A percentile compares a stretch with the other conserved stretches of the same genome.
Conservation (phyloP, 192 early-diverging fungal genomes). For the Phlyctochytrium arcticum region DNA sequence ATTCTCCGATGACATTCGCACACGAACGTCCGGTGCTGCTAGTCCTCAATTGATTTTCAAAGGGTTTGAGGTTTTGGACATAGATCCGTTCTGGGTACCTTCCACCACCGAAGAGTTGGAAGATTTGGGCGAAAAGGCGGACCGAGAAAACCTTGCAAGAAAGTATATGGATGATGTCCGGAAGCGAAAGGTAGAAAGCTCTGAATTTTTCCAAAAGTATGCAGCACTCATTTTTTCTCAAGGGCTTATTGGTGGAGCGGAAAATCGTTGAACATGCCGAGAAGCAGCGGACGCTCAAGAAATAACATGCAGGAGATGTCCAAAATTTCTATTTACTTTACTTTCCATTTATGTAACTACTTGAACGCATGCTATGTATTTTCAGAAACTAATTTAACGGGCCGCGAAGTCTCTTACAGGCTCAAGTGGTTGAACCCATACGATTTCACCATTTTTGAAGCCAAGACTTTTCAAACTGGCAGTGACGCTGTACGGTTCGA, state of each 20-base stretch:
- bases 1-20: constrained; percentile 97
- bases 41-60: constrained; percentile 92
- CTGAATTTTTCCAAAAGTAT: not conserved
- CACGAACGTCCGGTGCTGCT: constrained; percentile 91
- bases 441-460: constrained; percentile 21
- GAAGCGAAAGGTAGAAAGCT: constrained; percentile 69
- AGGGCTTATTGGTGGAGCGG: constrained; percentile 85
- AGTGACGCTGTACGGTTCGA: constrained; percentile 30
- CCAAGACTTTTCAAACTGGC: constrained; percentile 38
- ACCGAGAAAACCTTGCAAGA: constrained; percentile 90
- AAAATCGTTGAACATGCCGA: constrained; percentile 86
- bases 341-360: no score
- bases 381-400: no score
- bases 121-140: constrained; percentile 96
- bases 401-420: no score
- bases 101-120: constrained; percentile 96
- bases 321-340: no score
- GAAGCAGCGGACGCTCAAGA: constrained; percentile 77
- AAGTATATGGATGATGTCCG: constrained; percentile 95
- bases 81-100: constrained; percentile 99
- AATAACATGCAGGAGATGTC: no score
- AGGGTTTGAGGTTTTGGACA: constrained; percentile 88
- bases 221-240: not conserved
- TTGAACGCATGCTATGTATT: no score
- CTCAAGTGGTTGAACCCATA: constrained; percentile 23